Percentiles rank a stretch among this genome's conserved stretches.
Conservation (phyloP, 2,329 filamentous ascomycete genomes). For the Paraconiothyrium brasiliense region DNA sequence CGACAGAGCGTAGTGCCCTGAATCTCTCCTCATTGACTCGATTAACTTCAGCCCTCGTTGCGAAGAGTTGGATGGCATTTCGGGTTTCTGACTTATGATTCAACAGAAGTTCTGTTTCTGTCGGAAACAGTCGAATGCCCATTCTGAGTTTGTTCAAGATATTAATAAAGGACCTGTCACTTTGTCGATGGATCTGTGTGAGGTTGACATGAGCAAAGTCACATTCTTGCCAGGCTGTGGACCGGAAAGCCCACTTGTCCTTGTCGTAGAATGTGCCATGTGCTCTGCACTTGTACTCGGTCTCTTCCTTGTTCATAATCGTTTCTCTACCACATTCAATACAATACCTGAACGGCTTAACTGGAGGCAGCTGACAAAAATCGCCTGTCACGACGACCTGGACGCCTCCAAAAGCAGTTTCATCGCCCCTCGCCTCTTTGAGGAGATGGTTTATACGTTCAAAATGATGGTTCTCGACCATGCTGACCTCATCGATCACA, state of each 20-base stretch:
- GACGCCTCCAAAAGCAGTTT: conserved; percentile 56
- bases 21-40: conserved; percentile 47
- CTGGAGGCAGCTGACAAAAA: conserved; percentile 61
- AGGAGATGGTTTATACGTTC: conserved; percentile 60
- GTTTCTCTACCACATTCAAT: conserved; percentile 57
- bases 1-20: conserved; percentile 35
- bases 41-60: conserved; percentile 50
- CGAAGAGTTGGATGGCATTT: conserved; percentile 58
- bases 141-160: conserved; percentile 66
- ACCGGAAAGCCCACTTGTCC: conserved; percentile 70
- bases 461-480: conserved; percentile 67
- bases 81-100: conserved; percentile 55
- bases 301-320: conserved; percentile 26
- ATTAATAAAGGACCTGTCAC: conserved; percentile 62
- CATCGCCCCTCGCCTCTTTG: conserved; percentile 48
- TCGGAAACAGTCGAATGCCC: conserved; percentile 51
- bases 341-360: conserved; percentile 65
- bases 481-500: conserved; percentile 73
- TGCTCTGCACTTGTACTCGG: conserved; percentile 31
- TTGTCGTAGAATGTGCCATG: conserved; percentile 55
- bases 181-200: conserved; percentile 66
- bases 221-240: conserved; percentile 63
- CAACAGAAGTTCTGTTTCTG: conserved; percentile 56
- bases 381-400: conserved; percentile 68
- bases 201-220: conserved; percentile 64